These are phyloP conservation scores for Starmerella etchellsii DNA, from an alignment of 805 yeast genomes.

Conservation along the genomic window DNA sequence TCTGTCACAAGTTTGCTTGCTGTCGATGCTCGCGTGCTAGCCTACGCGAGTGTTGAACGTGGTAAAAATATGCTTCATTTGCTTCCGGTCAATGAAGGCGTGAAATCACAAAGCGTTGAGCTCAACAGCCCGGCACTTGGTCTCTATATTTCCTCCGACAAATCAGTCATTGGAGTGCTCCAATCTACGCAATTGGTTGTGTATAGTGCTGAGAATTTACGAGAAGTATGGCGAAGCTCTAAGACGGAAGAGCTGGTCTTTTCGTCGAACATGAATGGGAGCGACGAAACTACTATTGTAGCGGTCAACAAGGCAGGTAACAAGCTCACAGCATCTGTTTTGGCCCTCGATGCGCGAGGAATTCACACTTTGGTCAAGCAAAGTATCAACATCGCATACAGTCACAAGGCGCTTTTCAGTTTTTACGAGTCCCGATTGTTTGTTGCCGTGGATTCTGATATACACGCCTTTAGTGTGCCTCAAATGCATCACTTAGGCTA, in stretches of 20 bases:
- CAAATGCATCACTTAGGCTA: background rate
- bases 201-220: background rate
- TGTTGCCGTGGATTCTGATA: background rate
- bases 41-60: conserved; percentile 24
- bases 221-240: background rate
- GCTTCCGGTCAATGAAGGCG: background rate
- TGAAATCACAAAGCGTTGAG: background rate
- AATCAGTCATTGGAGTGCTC: background rate
- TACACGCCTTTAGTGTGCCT: conserved; percentile 6
- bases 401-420: conserved; percentile 3
- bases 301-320: too few relatives aligned
- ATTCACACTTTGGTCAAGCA: background rate
- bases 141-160: background rate
- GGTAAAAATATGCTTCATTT: conserved; percentile 19
- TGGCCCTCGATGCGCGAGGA: background rate
- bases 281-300: background rate
- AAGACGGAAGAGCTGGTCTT: conserved; percentile 3
- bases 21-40: conserved; percentile 3
- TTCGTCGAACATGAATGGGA: background rate
- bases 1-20: conserved; percentile 20
- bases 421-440: conserved; percentile 6
- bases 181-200: background rate
- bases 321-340: background rate
- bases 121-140: background rate
- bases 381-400: background rate